Conservation (phyloP, 169 alveolate species). For the Plasmodium falciparum region DNA sequence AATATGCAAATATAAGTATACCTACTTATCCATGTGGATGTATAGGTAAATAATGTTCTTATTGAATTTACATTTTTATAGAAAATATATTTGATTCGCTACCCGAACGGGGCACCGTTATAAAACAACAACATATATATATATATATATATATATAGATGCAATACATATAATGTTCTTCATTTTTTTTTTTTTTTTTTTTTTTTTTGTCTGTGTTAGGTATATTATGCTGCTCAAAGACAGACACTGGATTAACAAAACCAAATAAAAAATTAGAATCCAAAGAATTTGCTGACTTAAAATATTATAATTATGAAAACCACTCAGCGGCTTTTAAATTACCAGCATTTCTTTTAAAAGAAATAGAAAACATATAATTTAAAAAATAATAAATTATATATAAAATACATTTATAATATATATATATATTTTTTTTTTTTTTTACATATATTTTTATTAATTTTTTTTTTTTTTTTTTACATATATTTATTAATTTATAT, state of each 20-base stretch:
- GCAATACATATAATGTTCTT: background rate
- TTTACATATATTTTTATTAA: too few species aligned
- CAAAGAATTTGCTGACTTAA: conserved; percentile 36
- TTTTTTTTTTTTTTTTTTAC: too few species aligned
- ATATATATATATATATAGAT: conserved; percentile 2
- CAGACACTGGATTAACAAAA: conserved; percentile 49
- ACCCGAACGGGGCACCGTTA: too few species aligned
- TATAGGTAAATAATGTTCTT: conserved; percentile 24
- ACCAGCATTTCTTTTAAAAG: conserved; percentile 57
- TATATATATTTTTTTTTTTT: too few species aligned
- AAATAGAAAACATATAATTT: conserved; percentile 37
- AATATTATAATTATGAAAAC: conserved; percentile 62
- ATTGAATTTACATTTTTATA: too few species aligned
- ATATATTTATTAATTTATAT: too few species aligned
- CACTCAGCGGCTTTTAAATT: conserved; percentile 50
- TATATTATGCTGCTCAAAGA: conserved; percentile 64
- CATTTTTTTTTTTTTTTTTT: background rate
- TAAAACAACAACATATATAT: background rate
- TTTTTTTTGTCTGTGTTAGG: conserved; percentile 12
- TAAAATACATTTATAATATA: background rate
- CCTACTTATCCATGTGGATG: conserved; percentile 79
- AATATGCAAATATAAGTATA: conserved; percentile 71
- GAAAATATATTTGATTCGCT: too few species aligned
- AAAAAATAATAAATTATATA: background rate
- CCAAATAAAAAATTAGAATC: conserved; percentile 46